A percentile compares a stretch with the other conserved stretches of the same genome.
Conservation (phyloP, 2,329 filamentous ascomycete genomes). For the Pleomassaria siparia region DNA sequence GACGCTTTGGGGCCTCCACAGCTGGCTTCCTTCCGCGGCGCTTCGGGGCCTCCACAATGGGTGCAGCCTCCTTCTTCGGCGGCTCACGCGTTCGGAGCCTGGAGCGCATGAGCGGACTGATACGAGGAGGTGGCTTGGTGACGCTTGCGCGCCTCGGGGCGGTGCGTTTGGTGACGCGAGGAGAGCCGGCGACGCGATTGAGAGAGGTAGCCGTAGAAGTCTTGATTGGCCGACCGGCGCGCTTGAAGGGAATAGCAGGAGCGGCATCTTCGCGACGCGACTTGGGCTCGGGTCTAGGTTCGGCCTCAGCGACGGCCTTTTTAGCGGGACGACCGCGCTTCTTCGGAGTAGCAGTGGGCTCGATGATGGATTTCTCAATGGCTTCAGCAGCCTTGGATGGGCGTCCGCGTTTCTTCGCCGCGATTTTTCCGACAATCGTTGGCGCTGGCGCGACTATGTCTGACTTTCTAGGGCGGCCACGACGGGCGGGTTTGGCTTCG, state of each 20-base stretch:
- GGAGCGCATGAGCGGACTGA: conserved; percentile 23
- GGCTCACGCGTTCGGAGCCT: conserved; percentile 23
- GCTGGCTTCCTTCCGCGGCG: conserved; percentile 20
- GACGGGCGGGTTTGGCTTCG: conserved; percentile 14
- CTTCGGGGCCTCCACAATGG: conserved; percentile 4
- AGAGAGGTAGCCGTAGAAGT: conserved; percentile 2
- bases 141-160: conserved; percentile 4
- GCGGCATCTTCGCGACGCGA: conserved; percentile 1
- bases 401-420: conserved; percentile 4
- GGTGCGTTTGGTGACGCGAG: conserved; percentile 24
- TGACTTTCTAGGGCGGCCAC: conserved; percentile 18
- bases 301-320: background rate
- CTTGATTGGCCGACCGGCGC: conserved; percentile 1
- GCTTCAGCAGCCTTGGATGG: background rate
- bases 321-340: conserved; percentile 6
- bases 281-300: background rate
- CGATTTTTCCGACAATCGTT: no score
- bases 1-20: conserved; percentile 8
- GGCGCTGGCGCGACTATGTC: no score
- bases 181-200: conserved; percentile 19
- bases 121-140: conserved; percentile 13
- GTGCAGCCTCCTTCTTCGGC: conserved; percentile 10
- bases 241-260: conserved; percentile 1
- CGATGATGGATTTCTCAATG: background rate
- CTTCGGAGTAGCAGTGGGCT: background rate